These are phyloP conservation scores for Lachnellula willkommii DNA, from an alignment of 2,329 filamentous ascomycete species.

Conservation along the genomic window DNA sequence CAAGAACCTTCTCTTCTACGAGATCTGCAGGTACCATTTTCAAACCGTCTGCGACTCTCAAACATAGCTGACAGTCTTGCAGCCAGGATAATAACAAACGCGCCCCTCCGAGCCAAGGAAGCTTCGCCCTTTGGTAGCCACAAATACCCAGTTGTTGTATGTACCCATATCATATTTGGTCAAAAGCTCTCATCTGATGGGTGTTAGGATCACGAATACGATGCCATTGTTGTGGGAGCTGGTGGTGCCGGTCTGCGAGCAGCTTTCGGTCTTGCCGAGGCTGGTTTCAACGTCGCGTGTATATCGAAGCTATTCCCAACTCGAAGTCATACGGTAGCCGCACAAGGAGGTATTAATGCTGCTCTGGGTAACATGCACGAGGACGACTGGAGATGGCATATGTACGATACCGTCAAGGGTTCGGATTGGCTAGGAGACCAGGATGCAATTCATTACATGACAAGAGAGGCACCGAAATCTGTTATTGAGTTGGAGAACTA, in stretches of 20 bases:
- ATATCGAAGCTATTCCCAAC: constrained; percentile 69
- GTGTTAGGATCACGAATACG: constrained; percentile 87
- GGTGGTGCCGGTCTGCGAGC: constrained; percentile 77
- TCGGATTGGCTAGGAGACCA: constrained; percentile 97
- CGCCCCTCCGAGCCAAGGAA: constrained; percentile 86
- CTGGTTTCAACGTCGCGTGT: constrained; percentile 84
- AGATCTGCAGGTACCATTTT: constrained; percentile 60
- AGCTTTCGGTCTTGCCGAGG: constrained; percentile 80
- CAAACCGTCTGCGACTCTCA: constrained; percentile 28
- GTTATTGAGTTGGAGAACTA: constrained; percentile 97
- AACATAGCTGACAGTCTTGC: constrained; percentile 18
- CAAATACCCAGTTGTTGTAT: constrained; percentile 90
- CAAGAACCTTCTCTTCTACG: constrained; percentile 81
- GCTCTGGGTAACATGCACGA: constrained; percentile 94
- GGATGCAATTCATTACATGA: constrained; percentile 99
- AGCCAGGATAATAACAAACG: constrained; percentile 83
- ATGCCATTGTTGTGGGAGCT: constrained; percentile 89
- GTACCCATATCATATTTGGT: constrained; percentile 8
- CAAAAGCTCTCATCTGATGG: constrained; percentile 15
- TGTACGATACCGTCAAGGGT: constrained; percentile 98
- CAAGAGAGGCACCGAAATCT: constrained; percentile 82
- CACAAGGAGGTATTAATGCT: constrained; percentile 80
- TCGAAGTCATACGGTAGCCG: constrained; percentile 77
- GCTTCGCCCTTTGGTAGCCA: constrained; percentile 78
- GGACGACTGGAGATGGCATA: constrained; percentile 98